phyloP scores from a whole-genome alignment of 495 filamentous ascomycete genomes.

The Talaromyces borbonicus region DNA sequence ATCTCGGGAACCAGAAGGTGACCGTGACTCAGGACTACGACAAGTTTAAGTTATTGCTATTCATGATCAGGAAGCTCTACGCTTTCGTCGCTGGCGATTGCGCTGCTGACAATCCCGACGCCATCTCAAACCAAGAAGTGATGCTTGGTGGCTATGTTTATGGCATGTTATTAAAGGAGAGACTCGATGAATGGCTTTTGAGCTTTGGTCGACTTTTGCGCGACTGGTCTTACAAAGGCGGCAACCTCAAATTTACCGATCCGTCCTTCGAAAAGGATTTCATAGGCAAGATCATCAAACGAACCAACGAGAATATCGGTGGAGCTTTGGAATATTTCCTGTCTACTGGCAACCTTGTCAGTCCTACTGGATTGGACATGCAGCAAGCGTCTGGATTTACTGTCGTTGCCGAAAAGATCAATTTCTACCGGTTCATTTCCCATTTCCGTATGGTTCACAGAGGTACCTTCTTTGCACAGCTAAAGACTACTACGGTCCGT shows the following conservation, averaged over 20 bases:
- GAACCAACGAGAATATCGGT: conserved; percentile 81
- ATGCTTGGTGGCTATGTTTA: conserved; percentile 88
- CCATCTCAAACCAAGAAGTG: conserved; percentile 88
- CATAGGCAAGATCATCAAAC: conserved; percentile 60
- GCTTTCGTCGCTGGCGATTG: conserved; percentile 87
- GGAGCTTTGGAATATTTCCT: conserved; percentile 85
- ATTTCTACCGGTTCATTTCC: conserved; percentile 97
- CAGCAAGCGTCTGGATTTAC: conserved; percentile 93
- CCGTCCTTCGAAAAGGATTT: conserved; percentile 70
- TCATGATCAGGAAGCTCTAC: conserved; percentile 95
- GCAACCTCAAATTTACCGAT: conserved; percentile 55
- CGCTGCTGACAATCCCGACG: conserved; percentile 87
- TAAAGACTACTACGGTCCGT: conserved; percentile 94
- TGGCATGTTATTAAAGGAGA: conserved; percentile 90
- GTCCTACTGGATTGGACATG: conserved; percentile 82
- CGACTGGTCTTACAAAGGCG: conserved; percentile 62
- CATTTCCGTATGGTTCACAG: conserved; percentile 99
- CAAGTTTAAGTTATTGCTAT: conserved; percentile 89
- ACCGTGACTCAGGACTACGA: conserved; percentile 73
- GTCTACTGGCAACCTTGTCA: conserved; percentile 87
- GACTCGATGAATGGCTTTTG: conserved; percentile 76
- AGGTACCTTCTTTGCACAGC: conserved; percentile 95
- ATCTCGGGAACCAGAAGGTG: conserved; percentile 74
- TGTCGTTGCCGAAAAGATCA: conserved; percentile 96
- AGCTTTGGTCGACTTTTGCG: conserved; percentile 48